Conservation (phyloP, 805 yeast species). For the Tetrapisispora namnaoensis region DNA sequence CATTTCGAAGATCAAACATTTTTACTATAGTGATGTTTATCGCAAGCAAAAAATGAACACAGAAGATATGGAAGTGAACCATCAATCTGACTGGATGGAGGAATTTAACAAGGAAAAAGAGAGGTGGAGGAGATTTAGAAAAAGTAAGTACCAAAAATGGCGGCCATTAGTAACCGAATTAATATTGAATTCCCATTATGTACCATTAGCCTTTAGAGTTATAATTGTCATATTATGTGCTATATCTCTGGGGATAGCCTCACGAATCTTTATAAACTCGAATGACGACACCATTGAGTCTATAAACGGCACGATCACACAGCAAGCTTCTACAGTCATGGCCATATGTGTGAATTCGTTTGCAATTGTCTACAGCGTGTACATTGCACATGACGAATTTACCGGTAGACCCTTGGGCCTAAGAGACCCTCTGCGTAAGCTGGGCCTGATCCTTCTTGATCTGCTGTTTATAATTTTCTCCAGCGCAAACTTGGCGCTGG, state of each 20-base stretch:
- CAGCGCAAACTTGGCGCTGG: slow-evolving; percentile 75
- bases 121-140: slow-evolving; percentile 29
- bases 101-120: slow-evolving; percentile 21
- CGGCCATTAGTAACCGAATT: slow-evolving; percentile 49
- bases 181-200: slow-evolving; percentile 64
- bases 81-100: slow-evolving; percentile 11
- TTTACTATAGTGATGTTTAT: slow-evolving; percentile 14
- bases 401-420: slow-evolving; percentile 86
- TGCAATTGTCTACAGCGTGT: slow-evolving; percentile 67
- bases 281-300: slow-evolving; percentile 8
- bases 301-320: slow-evolving; percentile 34
- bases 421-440: slow-evolving; percentile 73
- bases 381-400: slow-evolving; percentile 86
- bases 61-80: background rate
- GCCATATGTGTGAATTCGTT: slow-evolving; percentile 75
- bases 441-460: slow-evolving; percentile 74
- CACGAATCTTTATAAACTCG: slow-evolving; percentile 41
- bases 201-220: slow-evolving; percentile 67
- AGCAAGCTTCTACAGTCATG: slow-evolving; percentile 88
- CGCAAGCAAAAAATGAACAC: background rate
- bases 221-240: slow-evolving; percentile 49
- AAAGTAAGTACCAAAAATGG: slow-evolving; percentile 52
- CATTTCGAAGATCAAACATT: slow-evolving; percentile 21
- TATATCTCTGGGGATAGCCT: slow-evolving; percentile 65
- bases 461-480: slow-evolving; percentile 79